phyloP scores from a whole-genome alignment of 371 early-diverging fungal species.

The Rhizopus delemar region DNA sequence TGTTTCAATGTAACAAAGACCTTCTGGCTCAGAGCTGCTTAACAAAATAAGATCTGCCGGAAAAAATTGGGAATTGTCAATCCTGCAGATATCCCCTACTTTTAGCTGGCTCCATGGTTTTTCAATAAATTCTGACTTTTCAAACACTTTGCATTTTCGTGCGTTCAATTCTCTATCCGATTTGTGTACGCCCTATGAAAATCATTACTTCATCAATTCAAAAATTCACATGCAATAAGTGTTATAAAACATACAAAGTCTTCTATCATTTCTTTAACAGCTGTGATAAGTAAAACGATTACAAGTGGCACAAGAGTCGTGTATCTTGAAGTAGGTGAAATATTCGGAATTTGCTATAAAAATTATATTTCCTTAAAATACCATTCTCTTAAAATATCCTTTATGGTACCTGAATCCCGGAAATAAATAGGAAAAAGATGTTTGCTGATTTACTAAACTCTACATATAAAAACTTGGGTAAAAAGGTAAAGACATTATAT shows the following conservation, averaged over 20 bases:
- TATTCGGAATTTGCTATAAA: slow-evolving; percentile 76
- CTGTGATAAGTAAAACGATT: slow-evolving; percentile 90
- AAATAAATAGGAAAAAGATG: slow-evolving; percentile 90
- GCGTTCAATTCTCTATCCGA: slow-evolving; percentile 80
- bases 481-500: slow-evolving; percentile 85
- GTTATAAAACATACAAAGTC: slow-evolving; percentile 68
- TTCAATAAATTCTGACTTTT: slow-evolving; percentile 64
- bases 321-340: slow-evolving; percentile 82
- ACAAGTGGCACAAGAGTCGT: slow-evolving; percentile 92
- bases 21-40: slow-evolving; percentile 86
- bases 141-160: slow-evolving; percentile 68
- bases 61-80: slow-evolving; percentile 83
- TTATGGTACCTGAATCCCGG: slow-evolving; percentile 72
- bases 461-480: slow-evolving; percentile 90
- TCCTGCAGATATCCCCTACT: slow-evolving; percentile 90
- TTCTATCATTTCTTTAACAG: slow-evolving; percentile 95
- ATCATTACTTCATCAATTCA: not conserved
- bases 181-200: slow-evolving; percentile 54
- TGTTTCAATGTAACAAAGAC: slow-evolving; percentile 93
- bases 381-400: not conserved
- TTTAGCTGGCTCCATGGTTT: slow-evolving; percentile 75
- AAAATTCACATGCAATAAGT: not conserved
- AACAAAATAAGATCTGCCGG: slow-evolving; percentile 91
- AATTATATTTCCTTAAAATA: slow-evolving; percentile 2
- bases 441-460: slow-evolving; percentile 96